phyloP scores from a whole-genome alignment of 495 filamentous ascomycete species.

The Annulohypoxylon maeteangense region DNA sequence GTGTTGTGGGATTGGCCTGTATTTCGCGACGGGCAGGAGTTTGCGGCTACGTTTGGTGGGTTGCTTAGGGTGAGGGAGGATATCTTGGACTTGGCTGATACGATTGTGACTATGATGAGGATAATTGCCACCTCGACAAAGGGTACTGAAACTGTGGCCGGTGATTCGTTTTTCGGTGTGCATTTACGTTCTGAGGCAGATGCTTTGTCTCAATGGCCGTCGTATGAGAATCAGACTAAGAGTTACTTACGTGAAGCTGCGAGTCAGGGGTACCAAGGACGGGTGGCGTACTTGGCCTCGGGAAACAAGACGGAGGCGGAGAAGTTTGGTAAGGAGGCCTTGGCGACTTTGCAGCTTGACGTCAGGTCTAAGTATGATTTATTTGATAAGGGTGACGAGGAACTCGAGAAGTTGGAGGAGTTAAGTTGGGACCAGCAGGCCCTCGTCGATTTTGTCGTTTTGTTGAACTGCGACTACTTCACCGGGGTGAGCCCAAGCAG shows the following conservation, averaged over 20 bases:
- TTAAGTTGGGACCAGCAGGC: conserved; percentile 60
- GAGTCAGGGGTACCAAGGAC: conserved; percentile 42
- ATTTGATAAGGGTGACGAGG: conserved; percentile 33
- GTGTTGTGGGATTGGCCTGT: conserved; percentile 59
- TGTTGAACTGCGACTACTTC: conserved; percentile 55
- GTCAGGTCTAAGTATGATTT: conserved; percentile 54
- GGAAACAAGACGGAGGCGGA: conserved; percentile 52
- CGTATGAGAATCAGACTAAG: conserved; percentile 53
- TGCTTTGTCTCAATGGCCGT: conserved; percentile 54
- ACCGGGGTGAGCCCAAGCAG: conserved; percentile 57
- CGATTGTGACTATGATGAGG: conserved; percentile 45
- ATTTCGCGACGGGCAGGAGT: conserved; percentile 56
- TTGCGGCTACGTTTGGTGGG: conserved; percentile 55
- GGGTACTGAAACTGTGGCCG: background rate
- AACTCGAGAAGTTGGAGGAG: conserved; percentile 43
- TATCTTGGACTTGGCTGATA: conserved; percentile 49
- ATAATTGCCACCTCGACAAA: conserved; percentile 32
- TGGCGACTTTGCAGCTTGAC: conserved; percentile 14
- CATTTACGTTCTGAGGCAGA: conserved; percentile 58
- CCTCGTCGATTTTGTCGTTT: conserved; percentile 54
- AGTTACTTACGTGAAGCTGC: conserved; percentile 49
- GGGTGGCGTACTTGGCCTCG: conserved; percentile 54
- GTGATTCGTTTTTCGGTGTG: conserved; percentile 46
- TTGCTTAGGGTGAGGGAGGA: conserved; percentile 53
- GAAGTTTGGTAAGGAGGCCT: conserved; percentile 45